Evolutionary conservation across 306 rosid species (phyloP), one percentile per base, ranked within the genome.

Genomic region (Ziziphus jujuba): DNA sequence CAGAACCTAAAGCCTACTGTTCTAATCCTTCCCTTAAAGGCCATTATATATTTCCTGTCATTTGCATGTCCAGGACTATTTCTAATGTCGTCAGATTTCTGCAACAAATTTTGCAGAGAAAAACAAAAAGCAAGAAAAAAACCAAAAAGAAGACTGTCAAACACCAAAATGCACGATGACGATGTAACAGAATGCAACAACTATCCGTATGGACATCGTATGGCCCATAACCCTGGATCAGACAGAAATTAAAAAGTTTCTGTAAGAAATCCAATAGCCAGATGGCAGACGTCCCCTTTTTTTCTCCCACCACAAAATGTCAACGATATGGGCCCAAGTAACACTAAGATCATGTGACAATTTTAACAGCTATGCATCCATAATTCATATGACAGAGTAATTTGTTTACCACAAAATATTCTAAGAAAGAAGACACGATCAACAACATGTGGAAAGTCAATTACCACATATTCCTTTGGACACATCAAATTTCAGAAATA

Each of bases 191-290:
- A 25, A 55, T 22, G 2, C 8, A 61, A 10, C 33, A 21, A 61
- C 34, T 33, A 59, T 59, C 19, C 23, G 24, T 47, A 34, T 31
- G 70, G 59, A 71, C 59, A 70, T 60, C 24, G 60, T 28, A 28
- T 64, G 77, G 74, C 56, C 81, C 82, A 67, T 68, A 76, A 49
- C 58, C 48, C 53, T 31, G 72, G 69, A 65, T 76, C 69, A 47
- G 74, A 62, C 72, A 61, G 58, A 66, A 77, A 60, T 35, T 47
- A 61, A 70, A 56, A 68, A 38, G 64, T 61, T 54, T 25, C 45
- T 61, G 31, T 38, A 62, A 59, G 31, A 57, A 52, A 45, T 65
- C 68, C 68, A 76, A 47, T 64, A 77, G 43, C 65, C 76, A 71
- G 65, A 65, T 65, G 72, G 64, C 69, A 31, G 63, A 20, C 45